These are phyloP conservation scores for Tuber umbilicatum DNA, from an alignment of 495 filamentous ascomycete genomes.

Conservation along the genomic window DNA sequence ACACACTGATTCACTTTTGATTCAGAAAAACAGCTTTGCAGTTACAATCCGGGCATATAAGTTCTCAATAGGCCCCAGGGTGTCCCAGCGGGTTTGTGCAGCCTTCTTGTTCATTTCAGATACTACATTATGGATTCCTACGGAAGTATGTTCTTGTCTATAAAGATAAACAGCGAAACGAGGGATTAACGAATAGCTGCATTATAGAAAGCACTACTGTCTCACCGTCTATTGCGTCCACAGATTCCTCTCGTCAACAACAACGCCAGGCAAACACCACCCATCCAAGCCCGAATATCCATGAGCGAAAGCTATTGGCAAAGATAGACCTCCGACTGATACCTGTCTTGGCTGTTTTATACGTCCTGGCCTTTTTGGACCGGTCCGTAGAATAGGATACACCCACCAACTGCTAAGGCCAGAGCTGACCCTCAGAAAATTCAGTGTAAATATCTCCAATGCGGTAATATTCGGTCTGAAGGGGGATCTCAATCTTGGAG, in stretches of 20 bases:
- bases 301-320: conserved; percentile 62
- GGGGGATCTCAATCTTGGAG: conserved; percentile 55
- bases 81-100: neutral
- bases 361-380: conserved; percentile 82
- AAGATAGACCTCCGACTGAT: conserved; percentile 76
- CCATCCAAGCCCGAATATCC: conserved; percentile 51
- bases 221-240: neutral
- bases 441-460: conserved; percentile 45
- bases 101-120: neutral
- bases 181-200: neutral
- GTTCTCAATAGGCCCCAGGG: neutral
- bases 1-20: neutral
- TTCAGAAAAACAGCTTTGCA: neutral
- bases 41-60: neutral
- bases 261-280: neutral
- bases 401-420: neutral
- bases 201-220: neutral
- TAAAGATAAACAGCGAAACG: neutral
- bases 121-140: neutral
- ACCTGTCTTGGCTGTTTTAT: conserved; percentile 73
- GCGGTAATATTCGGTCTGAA: conserved; percentile 58
- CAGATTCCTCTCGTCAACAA: neutral
- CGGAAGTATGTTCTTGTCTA: neutral
- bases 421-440: neutral
- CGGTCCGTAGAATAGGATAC: conserved; percentile 48